A percentile compares a stretch with the other conserved stretches of the same genome.
Conservation (phyloP, 192 early-diverging fungal genomes). For the Polychytrium aggregatum region DNA sequence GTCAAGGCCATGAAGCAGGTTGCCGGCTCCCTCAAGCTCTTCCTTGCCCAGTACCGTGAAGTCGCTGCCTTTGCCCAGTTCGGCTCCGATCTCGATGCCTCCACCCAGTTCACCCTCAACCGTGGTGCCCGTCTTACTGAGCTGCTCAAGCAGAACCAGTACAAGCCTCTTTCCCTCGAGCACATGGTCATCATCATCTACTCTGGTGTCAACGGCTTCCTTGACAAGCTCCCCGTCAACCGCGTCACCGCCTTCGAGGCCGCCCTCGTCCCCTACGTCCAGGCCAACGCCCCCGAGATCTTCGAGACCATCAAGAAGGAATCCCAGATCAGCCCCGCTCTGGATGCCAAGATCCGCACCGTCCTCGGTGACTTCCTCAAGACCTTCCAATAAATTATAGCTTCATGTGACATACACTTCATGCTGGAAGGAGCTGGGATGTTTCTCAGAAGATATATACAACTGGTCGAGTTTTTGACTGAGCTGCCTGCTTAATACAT, state of each 20-base stretch:
- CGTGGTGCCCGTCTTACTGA: conserved; percentile 99
- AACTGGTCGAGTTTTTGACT: too few species aligned
- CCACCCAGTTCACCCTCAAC: conserved; percentile 98
- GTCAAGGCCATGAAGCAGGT: conserved; percentile 99
- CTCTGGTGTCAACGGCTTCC: conserved; percentile 97
- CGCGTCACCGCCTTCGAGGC: conserved; percentile 90
- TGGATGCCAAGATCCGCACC: conserved; percentile 86
- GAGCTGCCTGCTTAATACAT: too few species aligned
- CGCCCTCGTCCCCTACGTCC: conserved; percentile 77
- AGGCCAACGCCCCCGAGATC: conserved; percentile 78
- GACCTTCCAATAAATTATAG: conserved; percentile 23
- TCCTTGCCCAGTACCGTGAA: conserved; percentile 99
- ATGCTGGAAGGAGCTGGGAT: too few species aligned
- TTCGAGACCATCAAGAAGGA: conserved; percentile 84
- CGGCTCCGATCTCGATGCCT: conserved; percentile 99
- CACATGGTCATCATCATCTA: conserved; percentile 97
- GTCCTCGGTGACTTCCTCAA: conserved; percentile 44
- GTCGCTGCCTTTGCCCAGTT: conserved; percentile 99
- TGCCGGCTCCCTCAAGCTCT: conserved; percentile 99
- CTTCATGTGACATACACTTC: too few species aligned
- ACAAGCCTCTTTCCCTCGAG: conserved; percentile 90
- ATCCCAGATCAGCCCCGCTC: conserved; percentile 76
- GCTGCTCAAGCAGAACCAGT: conserved; percentile 99
- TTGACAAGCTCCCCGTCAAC: conserved; percentile 94
- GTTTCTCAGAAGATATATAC: too few species aligned